Evolutionary conservation across 139 green algal species (phyloP).

Genomic region (Tetradesmus lagerheimii): DNA sequence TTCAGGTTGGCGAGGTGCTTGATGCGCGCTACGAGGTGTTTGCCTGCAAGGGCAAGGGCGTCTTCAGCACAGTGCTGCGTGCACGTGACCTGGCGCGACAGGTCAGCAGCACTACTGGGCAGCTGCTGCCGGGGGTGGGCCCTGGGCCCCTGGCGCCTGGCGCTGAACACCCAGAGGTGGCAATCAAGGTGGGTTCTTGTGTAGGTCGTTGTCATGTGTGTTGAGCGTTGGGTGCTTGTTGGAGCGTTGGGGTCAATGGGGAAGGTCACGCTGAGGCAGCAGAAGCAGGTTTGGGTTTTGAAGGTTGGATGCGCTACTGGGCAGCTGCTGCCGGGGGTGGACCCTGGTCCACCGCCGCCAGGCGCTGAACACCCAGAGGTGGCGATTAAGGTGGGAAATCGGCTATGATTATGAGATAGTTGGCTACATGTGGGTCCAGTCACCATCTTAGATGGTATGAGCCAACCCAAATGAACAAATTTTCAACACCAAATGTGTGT

Average conservation of each 20-base stretch:
- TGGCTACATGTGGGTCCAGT: too few relatives aligned
- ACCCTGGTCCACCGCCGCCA: background rate
- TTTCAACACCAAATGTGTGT: too few relatives aligned
- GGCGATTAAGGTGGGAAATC: slow-evolving; percentile 91
- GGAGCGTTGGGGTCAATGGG: too few relatives aligned
- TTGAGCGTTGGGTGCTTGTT: too few relatives aligned
- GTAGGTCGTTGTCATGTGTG: too few relatives aligned
- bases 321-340: slow-evolving; percentile 16
- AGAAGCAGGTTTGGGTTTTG: too few relatives aligned
- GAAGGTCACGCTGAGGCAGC: too few relatives aligned
- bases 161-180: slow-evolving; percentile 70
- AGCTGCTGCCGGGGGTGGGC: background rate
- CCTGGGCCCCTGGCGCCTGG: background rate
- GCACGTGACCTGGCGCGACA: slow-evolving; percentile 77
- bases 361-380: slow-evolving; percentile 67
- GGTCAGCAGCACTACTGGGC: background rate
- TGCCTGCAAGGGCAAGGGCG: slow-evolving; percentile 85
- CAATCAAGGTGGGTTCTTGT: too few relatives aligned
- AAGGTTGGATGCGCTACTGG: too few relatives aligned
- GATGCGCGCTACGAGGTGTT: slow-evolving; percentile 87
- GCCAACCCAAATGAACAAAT: too few relatives aligned
- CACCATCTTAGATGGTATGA: too few relatives aligned
- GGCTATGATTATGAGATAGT: too few relatives aligned
- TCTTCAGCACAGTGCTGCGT: slow-evolving; percentile 95
- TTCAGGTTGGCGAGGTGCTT: slow-evolving; percentile 91